These are phyloP conservation scores for Ustilago loliicola DNA, from an alignment of 1,284 basidiomycete species.

Conservation along the genomic window DNA sequence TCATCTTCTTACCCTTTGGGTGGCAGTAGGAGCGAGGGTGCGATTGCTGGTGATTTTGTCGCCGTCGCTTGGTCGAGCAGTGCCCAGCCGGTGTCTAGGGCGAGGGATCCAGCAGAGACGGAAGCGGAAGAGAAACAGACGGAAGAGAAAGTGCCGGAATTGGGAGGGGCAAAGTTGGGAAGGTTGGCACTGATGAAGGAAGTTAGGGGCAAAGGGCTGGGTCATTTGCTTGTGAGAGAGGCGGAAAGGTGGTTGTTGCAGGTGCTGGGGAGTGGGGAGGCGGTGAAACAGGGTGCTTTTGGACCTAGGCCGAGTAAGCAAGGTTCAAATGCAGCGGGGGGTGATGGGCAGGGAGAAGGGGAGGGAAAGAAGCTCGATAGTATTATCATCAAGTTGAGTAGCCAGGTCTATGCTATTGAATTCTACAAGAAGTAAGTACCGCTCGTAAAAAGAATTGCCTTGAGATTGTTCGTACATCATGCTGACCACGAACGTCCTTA, in stretches of 20 bases:
- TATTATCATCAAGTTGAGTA: constrained; percentile 55
- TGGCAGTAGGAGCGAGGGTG: constrained; percentile 31
- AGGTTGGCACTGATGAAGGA: constrained; percentile 45
- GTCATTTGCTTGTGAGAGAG: constrained; percentile 30
- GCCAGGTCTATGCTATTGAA: constrained; percentile 44
- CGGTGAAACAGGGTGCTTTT: constrained; percentile 34
- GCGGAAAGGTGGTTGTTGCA: constrained; percentile 41
- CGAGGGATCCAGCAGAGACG: constrained; percentile 36
- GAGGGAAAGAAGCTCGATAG: constrained; percentile 24
- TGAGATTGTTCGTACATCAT: too few species aligned
- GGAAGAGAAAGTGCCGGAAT: constrained; percentile 14
- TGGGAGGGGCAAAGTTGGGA: constrained; percentile 47
- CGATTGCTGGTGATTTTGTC: constrained; percentile 42
- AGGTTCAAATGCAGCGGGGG: not conserved
- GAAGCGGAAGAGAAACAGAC: constrained; percentile 32
- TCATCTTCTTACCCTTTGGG: constrained; percentile 36
- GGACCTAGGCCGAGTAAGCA: constrained; percentile 25
- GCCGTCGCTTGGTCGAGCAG: constrained; percentile 28
- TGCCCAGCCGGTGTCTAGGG: not conserved
- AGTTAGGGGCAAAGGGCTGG: constrained; percentile 46
- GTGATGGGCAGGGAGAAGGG: not conserved
- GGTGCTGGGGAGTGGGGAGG: constrained; percentile 13
- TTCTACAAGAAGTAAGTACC: constrained; percentile 48
- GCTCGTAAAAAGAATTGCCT: not conserved
- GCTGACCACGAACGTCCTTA: not conserved